Evolutionary conservation across 179 eudicot species (phyloP).

Genomic region (Camellia oleifera): DNA sequence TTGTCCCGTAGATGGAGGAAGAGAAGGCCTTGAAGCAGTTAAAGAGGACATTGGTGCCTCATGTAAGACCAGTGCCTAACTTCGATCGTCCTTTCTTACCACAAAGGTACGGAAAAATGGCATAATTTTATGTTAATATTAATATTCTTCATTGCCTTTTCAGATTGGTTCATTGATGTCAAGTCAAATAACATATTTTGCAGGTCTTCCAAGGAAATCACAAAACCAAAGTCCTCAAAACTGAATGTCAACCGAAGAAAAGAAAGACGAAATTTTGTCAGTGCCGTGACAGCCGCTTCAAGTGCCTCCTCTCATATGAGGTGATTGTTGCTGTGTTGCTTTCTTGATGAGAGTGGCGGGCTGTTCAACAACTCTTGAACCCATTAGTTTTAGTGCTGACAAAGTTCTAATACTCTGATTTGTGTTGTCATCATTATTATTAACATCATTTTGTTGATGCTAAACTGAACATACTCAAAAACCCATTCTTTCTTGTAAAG

Average conservation of each 20-base stretch:
- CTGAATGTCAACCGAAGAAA: constrained; percentile 50
- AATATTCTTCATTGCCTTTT: background rate
- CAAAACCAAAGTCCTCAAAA: constrained; percentile 77
- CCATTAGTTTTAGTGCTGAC: constrained; percentile 20
- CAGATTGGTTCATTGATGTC: background rate
- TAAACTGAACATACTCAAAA: background rate
- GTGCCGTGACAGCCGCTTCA: constrained; percentile 37
- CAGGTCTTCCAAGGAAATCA: constrained; percentile 67
- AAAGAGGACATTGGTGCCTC: constrained; percentile 85
- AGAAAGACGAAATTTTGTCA: constrained; percentile 43
- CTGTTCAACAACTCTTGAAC: constrained; percentile 54
- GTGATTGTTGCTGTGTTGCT: constrained; percentile 25
- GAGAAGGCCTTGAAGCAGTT: constrained; percentile 95
- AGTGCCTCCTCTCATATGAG: constrained; percentile 65
- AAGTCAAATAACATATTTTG: background rate
- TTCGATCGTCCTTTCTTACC: constrained; percentile 77
- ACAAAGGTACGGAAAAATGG: constrained; percentile 52
- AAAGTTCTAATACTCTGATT: constrained; percentile 14
- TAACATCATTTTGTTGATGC: background rate
- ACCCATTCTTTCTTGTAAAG: background rate
- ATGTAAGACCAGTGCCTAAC: constrained; percentile 86
- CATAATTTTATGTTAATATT: background rate
- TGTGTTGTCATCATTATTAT: too few species aligned
- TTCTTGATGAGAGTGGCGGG: background rate
- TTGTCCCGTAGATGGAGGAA: constrained; percentile 74